Base-by-base conservation (phyloP, 2,329 filamentous ascomycete species). In the Trichoderma brevicompactum region DNA sequence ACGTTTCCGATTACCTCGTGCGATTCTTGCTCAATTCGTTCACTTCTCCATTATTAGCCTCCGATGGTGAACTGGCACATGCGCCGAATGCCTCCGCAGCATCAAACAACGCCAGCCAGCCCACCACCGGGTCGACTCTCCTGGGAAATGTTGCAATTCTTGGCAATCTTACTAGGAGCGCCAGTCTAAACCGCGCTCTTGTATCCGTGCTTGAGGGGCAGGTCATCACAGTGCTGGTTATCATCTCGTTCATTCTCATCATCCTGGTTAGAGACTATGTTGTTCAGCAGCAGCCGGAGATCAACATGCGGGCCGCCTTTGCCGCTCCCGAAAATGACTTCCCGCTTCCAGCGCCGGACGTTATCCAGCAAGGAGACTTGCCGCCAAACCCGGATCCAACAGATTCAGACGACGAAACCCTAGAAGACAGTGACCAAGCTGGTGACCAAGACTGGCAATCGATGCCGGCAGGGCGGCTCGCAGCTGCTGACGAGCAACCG, bases 201-300 rank as follows among this genome's bases (percentile, higher is more conserved):
- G 88, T 98, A 60, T 90, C 93, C 70, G 87, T 94, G 0, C 80
- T 97, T 3, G 95, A 99, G 79, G 95, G 95, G 4, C 94, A 97
- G 74, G 86, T 98, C 54, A 97, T 99, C 70, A 99, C 94, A 0
- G 80, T 97, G 6, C 80, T 96, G 10, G 92, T 98, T 58, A 94
- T 99, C 7, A 85, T 97, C 50, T 93, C 90, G 65, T 99, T 98
- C 77, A 97, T 99, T 66, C 81, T 99, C n/a, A 89, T 99, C 48
- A 99, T 99, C 70, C 80, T 99, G 4, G 97, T 99, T 53, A 84
- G 96, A 53, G 95, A 99, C 79, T 99, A 97, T 85, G 95, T 99
- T 58, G 93, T 99, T 9, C 95, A 99, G 75, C 95, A 99, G 75
- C 95, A 99, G 74, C 95, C 94, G 5, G 89, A 94, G 69, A 90